A percentile compares a stretch with the other conserved stretches of the same genome.
These are phyloP conservation scores for Juglanconis juglandina DNA, from an alignment of 2,329 filamentous ascomycete genomes.

Conservation along the genomic window DNA sequence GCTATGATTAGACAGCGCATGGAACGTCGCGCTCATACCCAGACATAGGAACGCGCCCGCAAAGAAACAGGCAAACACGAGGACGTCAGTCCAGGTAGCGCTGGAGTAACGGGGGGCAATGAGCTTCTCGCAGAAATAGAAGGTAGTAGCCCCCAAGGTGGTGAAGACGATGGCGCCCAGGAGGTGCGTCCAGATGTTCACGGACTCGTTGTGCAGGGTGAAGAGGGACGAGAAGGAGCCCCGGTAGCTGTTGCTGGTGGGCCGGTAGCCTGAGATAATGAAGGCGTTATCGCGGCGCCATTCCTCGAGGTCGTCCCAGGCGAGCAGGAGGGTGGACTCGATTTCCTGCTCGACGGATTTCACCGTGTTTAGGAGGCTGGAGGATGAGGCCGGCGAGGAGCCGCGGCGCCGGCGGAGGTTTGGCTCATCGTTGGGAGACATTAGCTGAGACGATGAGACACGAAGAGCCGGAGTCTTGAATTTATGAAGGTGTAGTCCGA, in stretches of 20 bases:
- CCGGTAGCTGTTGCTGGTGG: constrained; percentile 45
- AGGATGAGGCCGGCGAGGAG: constrained; percentile 11
- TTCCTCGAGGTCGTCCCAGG: constrained; percentile 55
- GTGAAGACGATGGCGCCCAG: constrained; percentile 62
- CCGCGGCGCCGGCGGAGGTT: constrained; percentile 9
- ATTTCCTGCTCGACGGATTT: constrained; percentile 37
- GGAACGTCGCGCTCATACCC: constrained; percentile 80
- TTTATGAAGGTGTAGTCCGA: neutral
- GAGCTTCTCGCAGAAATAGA: constrained; percentile 47
- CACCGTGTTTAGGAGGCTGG: constrained; percentile 23
- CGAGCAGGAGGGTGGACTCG: constrained; percentile 41
- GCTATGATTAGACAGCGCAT: constrained; percentile 83
- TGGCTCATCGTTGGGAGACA: neutral
- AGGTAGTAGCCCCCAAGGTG: constrained; percentile 33
- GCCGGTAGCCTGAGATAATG: constrained; percentile 54
- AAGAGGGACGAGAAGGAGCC: constrained; percentile 45
- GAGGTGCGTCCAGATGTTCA: constrained; percentile 61
- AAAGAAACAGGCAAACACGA: constrained; percentile 77
- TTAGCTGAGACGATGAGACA: neutral
- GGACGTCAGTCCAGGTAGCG: constrained; percentile 60
- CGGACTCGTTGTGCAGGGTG: constrained; percentile 56
- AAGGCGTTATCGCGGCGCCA: constrained; percentile 61
- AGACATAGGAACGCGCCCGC: constrained; percentile 68
- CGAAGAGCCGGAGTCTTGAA: neutral
- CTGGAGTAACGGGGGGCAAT: constrained; percentile 64